Conservation (phyloP, 805 yeast genomes). For the Soucietia sequanensis region DNA sequence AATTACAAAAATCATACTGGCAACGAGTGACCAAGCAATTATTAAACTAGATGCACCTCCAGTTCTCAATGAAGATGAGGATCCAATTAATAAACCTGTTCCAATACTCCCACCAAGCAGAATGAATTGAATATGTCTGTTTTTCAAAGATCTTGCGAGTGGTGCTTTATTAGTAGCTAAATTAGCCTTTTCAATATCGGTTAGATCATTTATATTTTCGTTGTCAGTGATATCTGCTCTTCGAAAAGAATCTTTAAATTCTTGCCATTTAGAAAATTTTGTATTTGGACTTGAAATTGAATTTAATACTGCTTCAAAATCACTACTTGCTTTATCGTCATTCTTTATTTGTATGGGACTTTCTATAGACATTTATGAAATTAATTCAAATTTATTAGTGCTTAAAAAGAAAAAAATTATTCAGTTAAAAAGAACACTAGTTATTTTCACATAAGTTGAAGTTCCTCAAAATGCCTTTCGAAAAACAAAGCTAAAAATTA, state of each 20-base stretch:
- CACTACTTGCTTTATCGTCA: too few relatives aligned
- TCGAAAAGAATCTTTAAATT: constrained; percentile 29
- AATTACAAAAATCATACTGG: constrained; percentile 56
- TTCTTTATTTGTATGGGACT: too few relatives aligned
- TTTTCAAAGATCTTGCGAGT: constrained; percentile 38
- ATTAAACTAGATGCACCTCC: constrained; percentile 59
- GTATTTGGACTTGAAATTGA: too few relatives aligned
- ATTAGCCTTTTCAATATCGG: constrained; percentile 36
- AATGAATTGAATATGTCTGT: constrained; percentile 71
- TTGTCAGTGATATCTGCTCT: constrained; percentile 16
- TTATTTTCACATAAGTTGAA: too few relatives aligned
- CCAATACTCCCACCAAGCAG: constrained; percentile 82
- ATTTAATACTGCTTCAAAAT: too few relatives aligned
- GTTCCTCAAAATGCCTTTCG: too few relatives aligned
- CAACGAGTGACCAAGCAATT: constrained; percentile 57
- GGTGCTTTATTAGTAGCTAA: constrained; percentile 27
- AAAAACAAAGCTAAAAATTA: too few relatives aligned
- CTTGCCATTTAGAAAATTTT: constrained; percentile 18
- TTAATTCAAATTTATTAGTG: too few relatives aligned
- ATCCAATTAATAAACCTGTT: constrained; percentile 72
- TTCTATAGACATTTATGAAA: too few relatives aligned
- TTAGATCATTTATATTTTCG: constrained; percentile 7
- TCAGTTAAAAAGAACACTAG: too few relatives aligned
- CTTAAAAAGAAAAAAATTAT: too few relatives aligned
- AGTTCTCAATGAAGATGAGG: constrained; percentile 51